Conservation (phyloP, 805 yeast genomes). For the Hanseniaspora occidentalis region DNA sequence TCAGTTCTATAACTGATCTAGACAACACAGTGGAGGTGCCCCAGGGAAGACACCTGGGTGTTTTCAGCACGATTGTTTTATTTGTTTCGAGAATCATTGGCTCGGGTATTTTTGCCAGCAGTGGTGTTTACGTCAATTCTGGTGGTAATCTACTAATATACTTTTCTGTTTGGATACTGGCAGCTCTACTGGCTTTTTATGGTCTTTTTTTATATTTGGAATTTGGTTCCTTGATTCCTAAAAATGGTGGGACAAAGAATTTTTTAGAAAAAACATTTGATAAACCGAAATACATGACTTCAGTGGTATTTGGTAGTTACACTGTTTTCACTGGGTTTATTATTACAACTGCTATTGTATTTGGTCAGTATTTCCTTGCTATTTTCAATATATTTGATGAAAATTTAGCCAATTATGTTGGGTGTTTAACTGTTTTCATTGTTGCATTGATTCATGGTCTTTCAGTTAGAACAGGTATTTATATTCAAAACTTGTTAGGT, state of each 20-base stretch:
- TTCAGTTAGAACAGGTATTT: conserved; percentile 47
- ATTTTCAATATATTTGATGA: conserved; percentile 16
- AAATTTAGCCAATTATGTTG: conserved; percentile 30
- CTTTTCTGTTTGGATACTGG: conserved; percentile 48
- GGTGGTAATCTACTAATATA: conserved; percentile 57
- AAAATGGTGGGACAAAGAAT: conserved; percentile 67
- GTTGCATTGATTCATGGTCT: conserved; percentile 39
- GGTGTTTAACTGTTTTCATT: conserved; percentile 27
- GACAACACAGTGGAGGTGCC: conserved; percentile 35
- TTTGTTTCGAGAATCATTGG: conserved; percentile 64
- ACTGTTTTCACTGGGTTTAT: conserved; percentile 44
- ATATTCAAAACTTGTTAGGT: conserved; percentile 52
- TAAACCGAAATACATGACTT: conserved; percentile 42
- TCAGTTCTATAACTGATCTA: neutral
- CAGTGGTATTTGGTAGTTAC: conserved; percentile 37
- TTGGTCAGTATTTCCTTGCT: conserved; percentile 40
- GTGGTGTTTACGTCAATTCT: conserved; percentile 50
- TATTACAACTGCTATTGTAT: conserved; percentile 42
- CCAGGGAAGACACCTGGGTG: conserved; percentile 64
- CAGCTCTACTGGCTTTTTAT: conserved; percentile 50
- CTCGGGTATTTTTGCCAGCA: conserved; percentile 67
- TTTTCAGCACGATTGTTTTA: conserved; percentile 50
- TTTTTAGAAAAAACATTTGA: conserved; percentile 57
- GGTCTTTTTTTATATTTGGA: conserved; percentile 59
- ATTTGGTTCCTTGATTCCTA: conserved; percentile 56